Base-by-base conservation (phyloP, 805 yeast species). In the Saccharomycopsis fibuligera region DNA sequence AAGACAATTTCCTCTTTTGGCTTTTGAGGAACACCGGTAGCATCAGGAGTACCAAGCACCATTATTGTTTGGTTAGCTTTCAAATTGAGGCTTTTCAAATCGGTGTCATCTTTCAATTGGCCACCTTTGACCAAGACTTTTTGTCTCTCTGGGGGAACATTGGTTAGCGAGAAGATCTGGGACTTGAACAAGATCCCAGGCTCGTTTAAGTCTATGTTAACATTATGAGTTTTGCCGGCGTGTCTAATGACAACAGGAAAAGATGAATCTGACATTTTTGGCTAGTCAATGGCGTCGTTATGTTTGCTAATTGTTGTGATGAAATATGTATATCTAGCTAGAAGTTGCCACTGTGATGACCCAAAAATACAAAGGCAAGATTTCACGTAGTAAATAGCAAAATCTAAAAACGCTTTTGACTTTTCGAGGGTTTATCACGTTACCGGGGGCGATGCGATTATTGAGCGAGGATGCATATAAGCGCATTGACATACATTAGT, bases 21-120 rank as follows among this genome's bases (percentile, higher is more conserved):
- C 31, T 75, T 73, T 12, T 49, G 53, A 12, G 55, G 55, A 40
- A 52, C 42, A 14, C 54, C 53, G 70, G 69, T 6, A 68, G 62
- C 54, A 79, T 85, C 93, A 2, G 96, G 91, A 1, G 97, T 83
- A 22, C 99, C 99, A 49, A 93, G 72, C 49, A 93, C 86, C 96
- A 93, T 86, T 21, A 91, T 70, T 12, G 78, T 70, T 56, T 83
- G 86, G 30, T 77, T 78, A 21, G 77, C 72, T 58, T 83, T 85
- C 54, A 90, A 61, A 23, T 72, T 75, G 45, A 84, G 70, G 3
- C 67, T 57, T 9, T 68, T 60, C 46, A 86, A 65, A 4, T 58
- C 47, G n/a, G 68, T 68, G 52, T 84, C 90, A 65, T 88, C 91
- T 48, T 74, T 73, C 58, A 93, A 68, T 63, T 89, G 95, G 37